Evolutionary conservation across 2,329 filamentous ascomycete species (phyloP).

Genomic region (Fonsecaea monophora): DNA sequence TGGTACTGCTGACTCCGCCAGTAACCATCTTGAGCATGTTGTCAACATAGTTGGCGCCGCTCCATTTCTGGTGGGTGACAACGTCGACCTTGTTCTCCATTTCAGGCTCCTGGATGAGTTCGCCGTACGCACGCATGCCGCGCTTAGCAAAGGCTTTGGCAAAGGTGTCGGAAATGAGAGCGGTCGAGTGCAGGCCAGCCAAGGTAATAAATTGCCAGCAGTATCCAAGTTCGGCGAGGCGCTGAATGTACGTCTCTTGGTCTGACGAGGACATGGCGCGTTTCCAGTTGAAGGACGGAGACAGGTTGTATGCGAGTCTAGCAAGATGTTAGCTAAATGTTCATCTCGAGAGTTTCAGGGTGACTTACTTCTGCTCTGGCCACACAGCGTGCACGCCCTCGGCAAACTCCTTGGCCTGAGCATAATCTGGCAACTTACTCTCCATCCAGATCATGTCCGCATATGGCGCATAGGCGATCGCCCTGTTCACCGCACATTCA

Average conservation of each 20-base stretch:
- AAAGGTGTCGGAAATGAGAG: conserved; percentile 89
- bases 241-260: conserved; percentile 96
- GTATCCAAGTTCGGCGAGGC: conserved; percentile 86
- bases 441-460: conserved; percentile 99
- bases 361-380: conserved; percentile 89
- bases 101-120: conserved; percentile 97
- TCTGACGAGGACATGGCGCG: conserved; percentile 88
- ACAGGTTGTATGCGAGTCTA: conserved; percentile 96
- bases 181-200: conserved; percentile 92
- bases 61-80: conserved; percentile 99
- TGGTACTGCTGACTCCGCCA: conserved; percentile 87
- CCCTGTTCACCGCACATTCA: conserved; percentile 87
- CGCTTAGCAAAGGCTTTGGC: conserved; percentile 77
- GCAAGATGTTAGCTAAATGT: neutral
- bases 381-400: conserved; percentile 91
- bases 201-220: conserved; percentile 99
- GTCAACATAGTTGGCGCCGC: conserved; percentile 91
- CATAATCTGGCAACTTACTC: conserved; percentile 90
- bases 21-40: conserved; percentile 97
- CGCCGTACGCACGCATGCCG: conserved; percentile 96
- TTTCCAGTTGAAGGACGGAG: conserved; percentile 99
- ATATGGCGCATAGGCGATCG: conserved; percentile 89
- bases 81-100: conserved; percentile 90
- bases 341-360: neutral
- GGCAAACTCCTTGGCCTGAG: conserved; percentile 91